Percentiles rank a stretch among this genome's conserved stretches.
Evolutionary conservation across 2,329 filamentous ascomycete genomes (phyloP).

Genomic region (Cordyceps javanica): DNA sequence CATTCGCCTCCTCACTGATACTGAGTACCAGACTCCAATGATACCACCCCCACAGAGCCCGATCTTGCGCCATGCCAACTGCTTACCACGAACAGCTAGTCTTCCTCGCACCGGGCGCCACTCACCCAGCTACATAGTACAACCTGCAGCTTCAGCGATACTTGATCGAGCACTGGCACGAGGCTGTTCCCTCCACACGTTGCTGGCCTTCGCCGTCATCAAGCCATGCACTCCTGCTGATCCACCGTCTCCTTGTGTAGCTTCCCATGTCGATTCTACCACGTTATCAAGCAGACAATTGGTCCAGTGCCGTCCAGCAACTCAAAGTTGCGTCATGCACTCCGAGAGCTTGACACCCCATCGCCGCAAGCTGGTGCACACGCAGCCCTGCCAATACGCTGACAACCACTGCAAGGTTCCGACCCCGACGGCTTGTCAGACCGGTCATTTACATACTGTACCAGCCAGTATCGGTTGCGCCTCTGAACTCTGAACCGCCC

Average conservation of each 20-base stretch:
- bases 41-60: slow-evolving; percentile 3
- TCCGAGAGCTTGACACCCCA: not conserved
- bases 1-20: not conserved
- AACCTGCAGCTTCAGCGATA: not conserved
- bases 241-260: not conserved
- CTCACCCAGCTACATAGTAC: not conserved
- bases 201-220: not conserved
- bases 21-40: not conserved
- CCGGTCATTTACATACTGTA: not conserved
- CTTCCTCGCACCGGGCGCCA: not conserved
- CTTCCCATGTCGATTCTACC: not conserved
- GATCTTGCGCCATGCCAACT: slow-evolving; percentile 4
- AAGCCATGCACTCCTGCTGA: slow-evolving; percentile 1
- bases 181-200: not conserved
- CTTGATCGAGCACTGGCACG: not conserved
- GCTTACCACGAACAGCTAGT: slow-evolving; percentile 2
- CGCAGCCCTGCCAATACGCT: not conserved
- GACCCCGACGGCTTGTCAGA: not conserved
- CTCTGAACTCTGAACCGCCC: not conserved
- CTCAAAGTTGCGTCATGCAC: not conserved
- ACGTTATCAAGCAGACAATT: not conserved
- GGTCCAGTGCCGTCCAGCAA: not conserved
- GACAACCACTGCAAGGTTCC: not conserved
- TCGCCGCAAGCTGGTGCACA: not conserved
- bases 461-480: not conserved